Percentiles rank a stretch among this genome's conserved stretches.
Conservation (phyloP, 352 stramenopile genomes). For the Phytophthora constricta region DNA sequence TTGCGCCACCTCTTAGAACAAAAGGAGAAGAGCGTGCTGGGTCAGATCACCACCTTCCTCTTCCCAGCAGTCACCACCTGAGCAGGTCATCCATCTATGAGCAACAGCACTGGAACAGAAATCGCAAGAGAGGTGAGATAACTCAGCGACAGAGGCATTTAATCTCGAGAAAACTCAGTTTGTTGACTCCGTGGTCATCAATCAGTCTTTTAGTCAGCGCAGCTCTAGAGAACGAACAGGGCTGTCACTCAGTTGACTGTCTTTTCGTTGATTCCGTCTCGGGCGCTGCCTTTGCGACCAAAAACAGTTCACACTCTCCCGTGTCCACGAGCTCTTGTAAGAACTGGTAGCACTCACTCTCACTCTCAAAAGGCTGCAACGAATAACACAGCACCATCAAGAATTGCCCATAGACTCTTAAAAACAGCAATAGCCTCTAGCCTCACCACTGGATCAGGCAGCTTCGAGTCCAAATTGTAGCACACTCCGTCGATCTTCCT, state of each 20-base stretch:
- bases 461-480: constrained; percentile 85
- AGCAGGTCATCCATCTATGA: background rate
- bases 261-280: background rate
- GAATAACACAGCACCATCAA: constrained; percentile 1
- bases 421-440: constrained; percentile 1
- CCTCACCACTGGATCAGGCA: constrained; percentile 53
- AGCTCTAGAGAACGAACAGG: background rate
- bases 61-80: constrained; percentile 33
- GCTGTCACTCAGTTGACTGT: constrained; percentile 1
- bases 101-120: background rate
- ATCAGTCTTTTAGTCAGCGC: too few species aligned
- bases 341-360: constrained; percentile 57
- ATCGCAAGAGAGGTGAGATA: background rate
- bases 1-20: constrained; percentile 51
- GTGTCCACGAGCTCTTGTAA: constrained; percentile 73
- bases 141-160: background rate
- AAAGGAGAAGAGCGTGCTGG: constrained; percentile 16
- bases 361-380: constrained; percentile 52
- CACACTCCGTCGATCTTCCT: constrained; percentile 63
- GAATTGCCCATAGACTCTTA: background rate
- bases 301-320: constrained; percentile 77
- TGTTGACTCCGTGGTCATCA: too few species aligned
- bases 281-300: constrained; percentile 34
- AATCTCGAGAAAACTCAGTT: background rate
- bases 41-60: constrained; percentile 31